Percentiles rank a stretch among this genome's conserved stretches.
These are phyloP conservation scores for Pezicula carpinea DNA, from an alignment of 2,329 filamentous ascomycete species.

Conservation along the genomic window DNA sequence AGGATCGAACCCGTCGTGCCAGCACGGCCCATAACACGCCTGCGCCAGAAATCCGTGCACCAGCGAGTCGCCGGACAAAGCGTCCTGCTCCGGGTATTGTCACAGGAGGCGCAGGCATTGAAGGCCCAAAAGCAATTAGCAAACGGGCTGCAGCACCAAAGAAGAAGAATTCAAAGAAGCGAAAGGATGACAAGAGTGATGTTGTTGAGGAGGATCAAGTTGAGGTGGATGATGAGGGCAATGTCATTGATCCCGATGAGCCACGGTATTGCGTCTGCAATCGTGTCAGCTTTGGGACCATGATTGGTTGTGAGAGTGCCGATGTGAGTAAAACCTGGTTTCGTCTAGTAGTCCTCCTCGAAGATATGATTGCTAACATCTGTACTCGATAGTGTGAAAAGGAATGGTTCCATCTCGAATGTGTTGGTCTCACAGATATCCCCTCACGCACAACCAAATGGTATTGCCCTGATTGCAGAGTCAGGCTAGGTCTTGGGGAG, in stretches of 20 bases:
- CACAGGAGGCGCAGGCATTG: constrained; percentile 34
- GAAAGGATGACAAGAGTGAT: constrained; percentile 30
- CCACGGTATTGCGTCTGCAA: constrained; percentile 74
- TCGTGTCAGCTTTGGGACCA: constrained; percentile 73
- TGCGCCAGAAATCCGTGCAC: constrained; percentile 36
- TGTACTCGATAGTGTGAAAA: constrained; percentile 56
- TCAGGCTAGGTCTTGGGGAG: constrained; percentile 57
- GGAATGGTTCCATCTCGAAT: constrained; percentile 83
- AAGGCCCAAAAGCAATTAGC: constrained; percentile 51
- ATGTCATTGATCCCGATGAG: constrained; percentile 70
- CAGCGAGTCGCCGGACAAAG: constrained; percentile 55
- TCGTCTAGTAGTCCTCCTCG: constrained; percentile 2
- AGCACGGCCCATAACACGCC: constrained; percentile 36
- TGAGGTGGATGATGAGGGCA: constrained; percentile 64
- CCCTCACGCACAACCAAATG: constrained; percentile 73
- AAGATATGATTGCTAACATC: constrained; percentile 13
- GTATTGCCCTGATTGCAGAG: constrained; percentile 77
- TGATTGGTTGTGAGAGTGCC: constrained; percentile 79
- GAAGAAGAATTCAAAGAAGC: constrained; percentile 48
- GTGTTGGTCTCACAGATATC: constrained; percentile 63
- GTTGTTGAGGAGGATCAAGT: constrained; percentile 44
- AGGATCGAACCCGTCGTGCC: constrained; percentile 28
- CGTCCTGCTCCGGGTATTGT: constrained; percentile 69
- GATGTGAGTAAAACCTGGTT: constrained; percentile 50
- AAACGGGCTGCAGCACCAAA: constrained; percentile 68